These are phyloP conservation scores for Hyparrhenia diplandra DNA, from an alignment of 176 grass and related monocot genomes.

Conservation along the genomic window DNA sequence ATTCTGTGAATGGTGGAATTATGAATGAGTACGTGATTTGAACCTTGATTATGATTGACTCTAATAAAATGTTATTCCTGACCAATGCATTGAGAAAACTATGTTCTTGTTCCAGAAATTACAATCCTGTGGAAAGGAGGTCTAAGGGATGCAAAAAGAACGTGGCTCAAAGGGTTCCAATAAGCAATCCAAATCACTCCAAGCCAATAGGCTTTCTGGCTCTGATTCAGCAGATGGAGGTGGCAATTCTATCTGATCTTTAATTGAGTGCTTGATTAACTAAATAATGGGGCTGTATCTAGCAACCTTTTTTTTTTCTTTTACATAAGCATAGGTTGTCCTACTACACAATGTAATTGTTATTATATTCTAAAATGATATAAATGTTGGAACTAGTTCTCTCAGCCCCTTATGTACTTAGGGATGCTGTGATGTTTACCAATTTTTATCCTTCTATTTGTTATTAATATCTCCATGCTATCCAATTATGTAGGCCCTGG, in stretches of 20 bases:
- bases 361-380: not conserved
- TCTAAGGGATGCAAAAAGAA: slow-evolving; percentile 72
- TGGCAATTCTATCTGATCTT: not conserved
- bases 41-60: slow-evolving; percentile 5
- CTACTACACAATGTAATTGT: not conserved
- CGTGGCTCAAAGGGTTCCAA: slow-evolving; percentile 38
- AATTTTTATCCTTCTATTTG: not conserved
- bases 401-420: not conserved
- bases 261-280: not conserved
- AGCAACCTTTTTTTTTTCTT: not conserved
- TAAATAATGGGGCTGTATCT: not conserved
- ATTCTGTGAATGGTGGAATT: slow-evolving; percentile 85
- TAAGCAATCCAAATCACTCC: slow-evolving; percentile 69
- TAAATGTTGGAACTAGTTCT: not conserved
- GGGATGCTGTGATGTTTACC: not conserved
- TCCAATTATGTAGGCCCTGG: slow-evolving; percentile 35
- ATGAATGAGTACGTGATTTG: slow-evolving; percentile 66
- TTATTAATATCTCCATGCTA: slow-evolving; percentile 16
- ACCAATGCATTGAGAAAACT: not conserved
- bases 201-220: slow-evolving; percentile 56
- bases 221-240: slow-evolving; percentile 41
- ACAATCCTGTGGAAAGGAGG: slow-evolving; percentile 75
- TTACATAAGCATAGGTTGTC: not conserved
- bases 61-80: not conserved
- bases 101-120: slow-evolving; percentile 58